A percentile compares a stretch with the other conserved stretches of the same genome.
phyloP scores from a whole-genome alignment of 495 filamentous ascomycete species.

The Penicillium goetzii region DNA sequence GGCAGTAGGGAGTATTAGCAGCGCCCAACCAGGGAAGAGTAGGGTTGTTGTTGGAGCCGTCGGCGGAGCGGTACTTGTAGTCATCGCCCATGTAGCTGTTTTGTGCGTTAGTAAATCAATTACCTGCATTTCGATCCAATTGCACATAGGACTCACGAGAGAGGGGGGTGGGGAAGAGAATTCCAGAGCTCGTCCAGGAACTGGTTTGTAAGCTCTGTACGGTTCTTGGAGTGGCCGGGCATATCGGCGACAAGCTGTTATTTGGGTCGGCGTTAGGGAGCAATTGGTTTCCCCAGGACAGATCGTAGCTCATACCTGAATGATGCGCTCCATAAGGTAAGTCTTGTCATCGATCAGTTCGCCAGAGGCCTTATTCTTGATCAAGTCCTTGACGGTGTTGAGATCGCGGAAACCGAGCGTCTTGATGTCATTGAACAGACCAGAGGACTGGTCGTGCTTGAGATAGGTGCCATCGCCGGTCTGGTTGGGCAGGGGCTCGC shows the following conservation, averaged over 20 bases:
- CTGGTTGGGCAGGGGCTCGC: constrained; percentile 67
- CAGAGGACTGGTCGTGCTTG: constrained; percentile 55
- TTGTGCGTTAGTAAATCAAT: constrained; percentile 13
- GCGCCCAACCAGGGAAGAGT: constrained; percentile 59
- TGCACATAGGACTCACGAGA: constrained; percentile 43
- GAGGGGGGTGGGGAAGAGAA: constrained; percentile 56
- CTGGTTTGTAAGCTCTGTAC: constrained; percentile 66
- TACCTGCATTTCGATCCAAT: neutral
- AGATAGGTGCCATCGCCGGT: constrained; percentile 63
- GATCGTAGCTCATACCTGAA: constrained; percentile 53
- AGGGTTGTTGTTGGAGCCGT: constrained; percentile 71
- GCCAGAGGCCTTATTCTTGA: constrained; percentile 57
- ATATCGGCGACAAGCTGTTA: constrained; percentile 65
- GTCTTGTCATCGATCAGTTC: constrained; percentile 74
- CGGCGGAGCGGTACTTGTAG: constrained; percentile 68
- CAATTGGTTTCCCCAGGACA: neutral
- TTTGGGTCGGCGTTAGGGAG: neutral
- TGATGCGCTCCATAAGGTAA: constrained; percentile 76
- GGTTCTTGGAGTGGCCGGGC: constrained; percentile 62
- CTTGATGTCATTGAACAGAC: constrained; percentile 66
- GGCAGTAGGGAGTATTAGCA: constrained; percentile 59
- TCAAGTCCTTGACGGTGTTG: constrained; percentile 56
- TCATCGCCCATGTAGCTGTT: constrained; percentile 65
- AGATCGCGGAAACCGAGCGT: constrained; percentile 62
- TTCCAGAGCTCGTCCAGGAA: constrained; percentile 75